Conservation (phyloP, 495 filamentous ascomycete species). For the Neurospora terricola region DNA sequence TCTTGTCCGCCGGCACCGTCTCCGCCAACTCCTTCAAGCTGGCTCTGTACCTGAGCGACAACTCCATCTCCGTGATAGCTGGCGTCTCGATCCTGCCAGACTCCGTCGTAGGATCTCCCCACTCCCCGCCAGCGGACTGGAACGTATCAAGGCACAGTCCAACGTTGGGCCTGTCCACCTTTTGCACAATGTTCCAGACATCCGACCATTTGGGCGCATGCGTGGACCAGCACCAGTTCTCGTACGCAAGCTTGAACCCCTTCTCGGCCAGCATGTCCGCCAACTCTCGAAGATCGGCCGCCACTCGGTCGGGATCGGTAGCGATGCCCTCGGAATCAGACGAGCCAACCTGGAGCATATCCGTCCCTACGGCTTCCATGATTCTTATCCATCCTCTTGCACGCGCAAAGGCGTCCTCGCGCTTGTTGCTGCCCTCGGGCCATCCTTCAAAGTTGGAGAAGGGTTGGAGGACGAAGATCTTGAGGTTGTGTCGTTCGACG, state of each 20-base stretch:
- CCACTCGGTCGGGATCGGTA: conserved; percentile 37
- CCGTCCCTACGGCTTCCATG: conserved; percentile 59
- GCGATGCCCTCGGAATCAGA: conserved; percentile 52
- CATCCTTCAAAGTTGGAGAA: conserved; percentile 79
- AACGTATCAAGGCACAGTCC: conserved; percentile 79
- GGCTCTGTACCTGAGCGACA: conserved; percentile 39
- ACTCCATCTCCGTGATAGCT: conserved; percentile 15
- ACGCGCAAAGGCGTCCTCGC: conserved; percentile 54
- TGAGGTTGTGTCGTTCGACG: conserved; percentile 42
- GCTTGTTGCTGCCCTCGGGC: conserved; percentile 42
- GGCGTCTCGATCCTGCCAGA: conserved; percentile 43
- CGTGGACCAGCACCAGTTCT: conserved; percentile 81
- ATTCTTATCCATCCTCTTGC: conserved; percentile 62
- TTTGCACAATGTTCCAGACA: conserved; percentile 56
- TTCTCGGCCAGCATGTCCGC: conserved; percentile 51
- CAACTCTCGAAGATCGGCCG: conserved; percentile 52
- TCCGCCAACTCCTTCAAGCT: conserved; percentile 45
- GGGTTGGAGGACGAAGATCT: conserved; percentile 67
- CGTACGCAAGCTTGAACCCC: conserved; percentile 57
- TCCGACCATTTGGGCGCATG: conserved; percentile 58
- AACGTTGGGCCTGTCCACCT: conserved; percentile 53
- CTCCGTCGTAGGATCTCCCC: conserved; percentile 59
- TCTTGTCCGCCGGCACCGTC: conserved; percentile 58
- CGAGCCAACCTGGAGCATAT: conserved; percentile 72
- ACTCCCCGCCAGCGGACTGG: conserved; percentile 67